These are phyloP conservation scores for Colletotrichum theobromicola DNA, from an alignment of 2,329 filamentous ascomycete genomes.

Conservation along the genomic window DNA sequence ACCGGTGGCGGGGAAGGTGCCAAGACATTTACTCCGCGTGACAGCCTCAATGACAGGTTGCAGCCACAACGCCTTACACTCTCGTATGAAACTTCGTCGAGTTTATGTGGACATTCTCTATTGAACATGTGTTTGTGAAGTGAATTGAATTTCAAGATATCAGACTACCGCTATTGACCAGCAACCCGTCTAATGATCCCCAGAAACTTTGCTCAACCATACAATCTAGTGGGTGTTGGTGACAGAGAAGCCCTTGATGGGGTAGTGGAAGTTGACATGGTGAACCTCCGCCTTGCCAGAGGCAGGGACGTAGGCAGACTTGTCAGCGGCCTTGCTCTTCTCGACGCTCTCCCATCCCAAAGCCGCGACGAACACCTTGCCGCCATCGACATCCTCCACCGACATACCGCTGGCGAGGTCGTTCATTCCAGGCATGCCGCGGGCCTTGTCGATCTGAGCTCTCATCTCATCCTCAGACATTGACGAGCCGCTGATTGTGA, in stretches of 20 bases:
- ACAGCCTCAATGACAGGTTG: background rate
- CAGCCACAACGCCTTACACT: background rate
- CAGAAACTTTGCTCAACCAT: background rate
- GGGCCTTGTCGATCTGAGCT: constrained; percentile 2
- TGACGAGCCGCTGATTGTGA: background rate
- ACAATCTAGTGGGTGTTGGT: constrained; percentile 4
- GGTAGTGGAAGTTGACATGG: constrained; percentile 15
- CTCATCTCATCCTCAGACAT: constrained; percentile 6
- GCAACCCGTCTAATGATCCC: background rate
- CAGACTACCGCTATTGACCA: background rate
- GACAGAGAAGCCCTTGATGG: constrained; percentile 12
- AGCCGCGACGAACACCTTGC: constrained; percentile 9
- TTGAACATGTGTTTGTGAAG: background rate
- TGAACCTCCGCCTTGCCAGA: constrained; percentile 1
- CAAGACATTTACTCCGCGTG: background rate
- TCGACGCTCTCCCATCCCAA: constrained; percentile 14
- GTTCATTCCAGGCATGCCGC: background rate
- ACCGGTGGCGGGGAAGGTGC: background rate
- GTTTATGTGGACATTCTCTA: background rate
- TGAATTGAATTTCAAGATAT: background rate
- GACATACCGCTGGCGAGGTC: constrained; percentile 9
- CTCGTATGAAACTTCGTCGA: background rate
- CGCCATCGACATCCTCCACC: background rate
- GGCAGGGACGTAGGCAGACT: constrained; percentile 3
- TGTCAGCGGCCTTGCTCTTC: constrained; percentile 10